Evolutionary conservation across 2,329 filamentous ascomycete species (phyloP), one percentile per base, ranked within the genome.

Genomic region (Colletotrichum lentis): DNA sequence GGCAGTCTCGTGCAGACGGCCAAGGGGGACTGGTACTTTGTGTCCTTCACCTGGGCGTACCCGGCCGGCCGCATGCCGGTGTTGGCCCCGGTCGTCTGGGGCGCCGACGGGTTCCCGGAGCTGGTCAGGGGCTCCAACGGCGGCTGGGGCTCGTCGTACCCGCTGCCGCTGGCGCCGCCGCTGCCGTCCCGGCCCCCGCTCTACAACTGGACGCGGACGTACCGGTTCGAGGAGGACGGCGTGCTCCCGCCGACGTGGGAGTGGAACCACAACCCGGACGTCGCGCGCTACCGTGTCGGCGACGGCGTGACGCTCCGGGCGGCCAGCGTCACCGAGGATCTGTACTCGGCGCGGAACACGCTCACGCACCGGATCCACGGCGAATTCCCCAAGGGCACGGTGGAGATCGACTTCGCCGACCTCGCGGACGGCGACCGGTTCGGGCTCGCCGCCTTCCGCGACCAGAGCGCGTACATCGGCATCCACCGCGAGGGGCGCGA

Each of bases 261-360:
- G 73, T 89, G 86, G 86, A 89, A 89, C 72, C 86, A 88, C 71
- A 88, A 88, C 73, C 86, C 86, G 0, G 85, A 88, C 63, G 78
- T 75, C 0, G 76, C 74, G 11, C 82, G 80, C 10, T 88, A 76
- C 71, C 73, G 72, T 1, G 77, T 86, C 12, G 74, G 77, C 47
- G 76, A 81, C 37, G 82, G 83, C 2, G 72, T 88, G 2, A 79
- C 77, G 0, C 77, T 88, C 1, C 76, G 74, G 35, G 83, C 86
- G 2, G 83, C 82, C 1, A 84, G 82, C 0, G 80, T 87, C 0
- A 88, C 86, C 0, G 74, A 77, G 16, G 85, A 88, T 70, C 73
- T 88, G 2, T 84, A 79, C 63, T 71, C 72, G 0, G 82, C 83
- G 5, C 75, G 82, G 12, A 84, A 85, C 71, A 85, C 83, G 2